phyloP scores from a whole-genome alignment of 352 stramenopile genomes.

The Aphanomyces cochlioides region DNA sequence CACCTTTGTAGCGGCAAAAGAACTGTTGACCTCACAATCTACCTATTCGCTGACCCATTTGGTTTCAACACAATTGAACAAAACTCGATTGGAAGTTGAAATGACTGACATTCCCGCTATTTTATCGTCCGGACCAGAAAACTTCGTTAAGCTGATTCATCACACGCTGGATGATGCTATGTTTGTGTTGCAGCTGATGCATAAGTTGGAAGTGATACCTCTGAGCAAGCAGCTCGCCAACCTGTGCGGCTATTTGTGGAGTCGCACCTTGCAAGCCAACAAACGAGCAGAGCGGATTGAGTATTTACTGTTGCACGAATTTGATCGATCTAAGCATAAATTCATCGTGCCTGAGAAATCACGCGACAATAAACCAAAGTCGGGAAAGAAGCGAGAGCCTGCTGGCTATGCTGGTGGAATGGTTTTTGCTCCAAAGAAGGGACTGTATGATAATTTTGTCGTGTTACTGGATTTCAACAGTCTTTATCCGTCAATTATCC shows the following conservation, averaged over 20 bases:
- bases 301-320: constrained; percentile 99
- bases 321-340: constrained; percentile 92
- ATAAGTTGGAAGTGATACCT: constrained; percentile 97
- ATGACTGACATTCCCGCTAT: constrained; percentile 94
- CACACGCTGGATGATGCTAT: constrained; percentile 96
- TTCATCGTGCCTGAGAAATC: constrained; percentile 97
- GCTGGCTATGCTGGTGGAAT: constrained; percentile 98
- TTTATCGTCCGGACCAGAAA: constrained; percentile 78
- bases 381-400: constrained; percentile 47
- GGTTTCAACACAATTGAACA: constrained; percentile 87
- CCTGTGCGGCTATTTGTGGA: constrained; percentile 98
- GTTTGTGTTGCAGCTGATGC: constrained; percentile 95
- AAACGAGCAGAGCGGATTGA: constrained; percentile 98
- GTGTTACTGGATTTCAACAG: constrained; percentile 99
- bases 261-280: constrained; percentile 92
- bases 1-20: constrained; percentile 97
- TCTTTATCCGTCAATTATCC: constrained; percentile 99
- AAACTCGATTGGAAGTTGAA: constrained; percentile 89
- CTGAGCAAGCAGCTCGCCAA: constrained; percentile 98
- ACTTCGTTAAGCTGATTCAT: constrained; percentile 91
- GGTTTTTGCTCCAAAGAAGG: constrained; percentile 99
- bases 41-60: constrained; percentile 97
- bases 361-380: constrained; percentile 60
- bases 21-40: constrained; percentile 95
- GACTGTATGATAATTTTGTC: constrained; percentile 99